Percentiles rank a stretch among this genome's conserved stretches.
phyloP scores from a whole-genome alignment of 768 basidiomycete species.

The Rhodotorula kratochvilovae region DNA sequence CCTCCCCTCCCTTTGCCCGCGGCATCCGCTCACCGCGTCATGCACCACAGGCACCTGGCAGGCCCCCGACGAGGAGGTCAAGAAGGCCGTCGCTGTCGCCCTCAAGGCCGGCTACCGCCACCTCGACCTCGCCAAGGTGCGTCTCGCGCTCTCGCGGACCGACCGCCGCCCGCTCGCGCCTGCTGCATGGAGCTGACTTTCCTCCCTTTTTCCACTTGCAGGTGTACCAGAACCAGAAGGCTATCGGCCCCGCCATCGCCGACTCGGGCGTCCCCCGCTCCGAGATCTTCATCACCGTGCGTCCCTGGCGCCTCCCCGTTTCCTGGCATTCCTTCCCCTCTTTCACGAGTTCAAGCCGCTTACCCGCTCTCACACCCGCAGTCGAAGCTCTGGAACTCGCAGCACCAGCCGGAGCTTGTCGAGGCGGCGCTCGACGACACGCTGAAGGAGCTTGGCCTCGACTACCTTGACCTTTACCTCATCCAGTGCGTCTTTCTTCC shows the following conservation, averaged over 20 bases:
- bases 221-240: constrained; percentile 71
- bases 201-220: constrained; percentile 27
- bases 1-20: background rate
- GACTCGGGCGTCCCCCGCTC: constrained; percentile 71
- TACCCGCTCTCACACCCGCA: too few species aligned
- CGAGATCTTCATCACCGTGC: constrained; percentile 60
- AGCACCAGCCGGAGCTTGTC: constrained; percentile 63
- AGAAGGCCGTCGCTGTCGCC: constrained; percentile 51
- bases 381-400: constrained; percentile 73
- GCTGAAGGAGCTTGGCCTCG: constrained; percentile 63
- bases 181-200: background rate
- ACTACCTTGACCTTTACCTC: constrained; percentile 62
- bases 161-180: background rate
- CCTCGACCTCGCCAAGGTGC: constrained; percentile 63
- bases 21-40: background rate
- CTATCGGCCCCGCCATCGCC: constrained; percentile 54
- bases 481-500: background rate
- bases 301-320: too few species aligned
- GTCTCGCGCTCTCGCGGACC: background rate
- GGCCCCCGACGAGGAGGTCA: constrained; percentile 67
- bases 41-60: constrained; percentile 64
- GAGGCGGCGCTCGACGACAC: constrained; percentile 73
- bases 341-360: too few species aligned
- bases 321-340: too few species aligned
- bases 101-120: constrained; percentile 72